Evolutionary conservation across 306 rosid species (phyloP), one percentile per base, ranked within the genome.

Genomic region (Castanea sativa): DNA sequence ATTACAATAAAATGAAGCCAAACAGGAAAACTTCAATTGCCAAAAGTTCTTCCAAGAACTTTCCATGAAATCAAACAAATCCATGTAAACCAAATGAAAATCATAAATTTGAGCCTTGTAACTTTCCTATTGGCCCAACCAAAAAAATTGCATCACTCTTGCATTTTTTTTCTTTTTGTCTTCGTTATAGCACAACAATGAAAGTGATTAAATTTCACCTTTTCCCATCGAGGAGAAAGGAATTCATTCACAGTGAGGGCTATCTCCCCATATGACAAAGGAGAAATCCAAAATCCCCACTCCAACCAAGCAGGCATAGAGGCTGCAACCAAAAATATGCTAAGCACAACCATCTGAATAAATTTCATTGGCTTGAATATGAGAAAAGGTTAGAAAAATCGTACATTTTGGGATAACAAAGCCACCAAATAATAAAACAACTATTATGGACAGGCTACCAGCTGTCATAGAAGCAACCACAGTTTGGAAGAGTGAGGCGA

Each of bases 271-370:
- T 82, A 75, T 29, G 83, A 75, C 69, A 85, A 29, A 21, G 86
- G 86, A 53, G 79, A 85, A 23, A 71, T 2, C 86, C 86, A 85
- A 61, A 69, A 85, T 32, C 73, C 88, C 86, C 88, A 82, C 30
- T 57, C 45, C 57, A 81, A 68, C 86, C 86, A 85, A 35, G 45
- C 45, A 12, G 85, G 86, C 83, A 85, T 85, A 69, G 82, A 81
- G 21, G 85, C 88, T 85, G 83, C 73, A 61, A 60, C 18, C 78
- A 78, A 81, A 19, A 51, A 55, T 32, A 13, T 14, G 11, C 35
- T 55, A 52, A 64, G 20, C 29, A 73, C 61, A 55, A 4, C 13
- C 19, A 4, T 5, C 14, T 7, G 18, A 45, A n/a, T 8, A 21
- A 29, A 53, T 51, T 5, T 65, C 4, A 12, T 19, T 14, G 20